Evolutionary conservation across 2,329 filamentous ascomycete genomes (phyloP).

Genomic region (Trichophyton benhamiae): DNA sequence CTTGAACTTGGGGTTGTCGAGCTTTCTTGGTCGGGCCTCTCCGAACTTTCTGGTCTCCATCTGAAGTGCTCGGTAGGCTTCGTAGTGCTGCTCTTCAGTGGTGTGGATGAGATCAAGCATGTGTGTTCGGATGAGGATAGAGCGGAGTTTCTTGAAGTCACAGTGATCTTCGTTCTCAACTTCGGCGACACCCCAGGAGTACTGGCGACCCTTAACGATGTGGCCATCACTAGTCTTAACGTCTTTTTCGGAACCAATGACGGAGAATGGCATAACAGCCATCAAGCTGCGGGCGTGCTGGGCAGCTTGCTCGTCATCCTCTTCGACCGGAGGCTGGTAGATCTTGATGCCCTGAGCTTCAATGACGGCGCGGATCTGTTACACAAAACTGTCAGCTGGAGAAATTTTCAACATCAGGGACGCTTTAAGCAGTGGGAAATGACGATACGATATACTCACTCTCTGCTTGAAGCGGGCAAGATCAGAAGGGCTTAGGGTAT

Average conservation of each 20-base stretch:
- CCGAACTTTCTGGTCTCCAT: constrained; percentile 99
- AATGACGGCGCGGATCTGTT: constrained; percentile 80
- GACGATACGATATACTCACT: constrained; percentile 43
- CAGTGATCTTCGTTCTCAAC: constrained; percentile 99
- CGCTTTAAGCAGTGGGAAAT: neutral
- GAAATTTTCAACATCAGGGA: neutral
- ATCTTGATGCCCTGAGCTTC: constrained; percentile 99
- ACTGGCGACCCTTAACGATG: constrained; percentile 97
- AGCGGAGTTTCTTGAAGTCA: constrained; percentile 99
- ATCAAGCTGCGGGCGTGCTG: constrained; percentile 90
- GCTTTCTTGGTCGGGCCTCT: constrained; percentile 89
- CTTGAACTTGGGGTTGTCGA: constrained; percentile 99
- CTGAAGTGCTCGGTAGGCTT: constrained; percentile 96
- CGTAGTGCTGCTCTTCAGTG: constrained; percentile 98
- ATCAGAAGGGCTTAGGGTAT: constrained; percentile 87
- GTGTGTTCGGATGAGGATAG: constrained; percentile 95
- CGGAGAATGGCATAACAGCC: constrained; percentile 95
- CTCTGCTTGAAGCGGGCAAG: constrained; percentile 89
- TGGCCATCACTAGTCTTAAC: constrained; percentile 92
- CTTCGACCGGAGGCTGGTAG: constrained; percentile 93
- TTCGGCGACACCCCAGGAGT: constrained; percentile 98
- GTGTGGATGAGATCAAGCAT: constrained; percentile 99
- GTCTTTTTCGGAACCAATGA: constrained; percentile 98
- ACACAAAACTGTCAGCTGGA: constrained; percentile 8
- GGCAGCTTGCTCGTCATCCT: constrained; percentile 92